Evolutionary conservation across 352 stramenopile genomes (phyloP).

Genomic region (Peronosclerospora sorghi): DNA sequence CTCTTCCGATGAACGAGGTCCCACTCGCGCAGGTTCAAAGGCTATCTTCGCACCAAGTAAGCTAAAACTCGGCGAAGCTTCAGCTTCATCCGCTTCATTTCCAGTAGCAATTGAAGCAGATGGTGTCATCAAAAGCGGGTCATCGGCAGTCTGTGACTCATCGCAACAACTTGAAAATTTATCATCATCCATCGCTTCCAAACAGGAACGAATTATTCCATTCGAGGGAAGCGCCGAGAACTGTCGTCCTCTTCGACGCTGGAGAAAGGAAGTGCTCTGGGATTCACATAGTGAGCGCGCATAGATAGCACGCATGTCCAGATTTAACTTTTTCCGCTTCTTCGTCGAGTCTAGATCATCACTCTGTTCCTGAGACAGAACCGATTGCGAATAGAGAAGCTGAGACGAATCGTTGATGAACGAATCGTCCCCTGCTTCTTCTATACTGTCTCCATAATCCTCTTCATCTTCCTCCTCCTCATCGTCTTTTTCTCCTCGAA

Average conservation of each 20-base stretch:
- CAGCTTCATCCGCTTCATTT: conserved; percentile 7
- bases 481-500: conserved; percentile 33
- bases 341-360: conserved; percentile 9
- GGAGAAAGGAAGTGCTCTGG: conserved; percentile 21
- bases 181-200: conserved; percentile 33
- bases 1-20: background rate
- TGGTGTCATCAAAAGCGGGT: background rate
- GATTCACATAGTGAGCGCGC: conserved; percentile 57
- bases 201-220: conserved; percentile 52
- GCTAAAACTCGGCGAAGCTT: conserved; percentile 19
- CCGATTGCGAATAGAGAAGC: conserved; percentile 57
- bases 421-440: conserved; percentile 41
- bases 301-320: conserved; percentile 73
- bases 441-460: conserved; percentile 45
- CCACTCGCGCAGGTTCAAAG: conserved; percentile 4
- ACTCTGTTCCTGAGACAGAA: conserved; percentile 15
- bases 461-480: conserved; percentile 62
- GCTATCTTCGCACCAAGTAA: conserved; percentile 8
- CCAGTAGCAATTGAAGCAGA: conserved; percentile 1
- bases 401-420: conserved; percentile 82
- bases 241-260: conserved; percentile 26
- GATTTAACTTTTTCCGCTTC: conserved; percentile 23
- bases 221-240: conserved; percentile 32
- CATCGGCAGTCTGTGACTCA: no score
- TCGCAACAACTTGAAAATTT: background rate